Conservation (phyloP, 257 asterid genomes). For the Solanum gandarillasii region DNA sequence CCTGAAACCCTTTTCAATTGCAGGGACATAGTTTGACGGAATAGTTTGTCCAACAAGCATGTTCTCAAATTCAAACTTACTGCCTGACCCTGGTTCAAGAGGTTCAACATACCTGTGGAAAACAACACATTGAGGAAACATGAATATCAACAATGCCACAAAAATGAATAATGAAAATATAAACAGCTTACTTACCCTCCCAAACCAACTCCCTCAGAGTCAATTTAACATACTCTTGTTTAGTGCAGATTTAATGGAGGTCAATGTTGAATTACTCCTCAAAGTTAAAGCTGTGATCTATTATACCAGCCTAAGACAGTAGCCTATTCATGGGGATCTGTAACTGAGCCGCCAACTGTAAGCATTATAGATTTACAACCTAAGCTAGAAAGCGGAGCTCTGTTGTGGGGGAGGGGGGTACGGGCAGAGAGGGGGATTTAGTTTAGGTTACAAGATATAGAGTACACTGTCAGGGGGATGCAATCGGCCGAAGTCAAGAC, state of each 20-base stretch:
- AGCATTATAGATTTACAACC: neutral
- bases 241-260: neutral
- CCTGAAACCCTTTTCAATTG: slow-evolving; percentile 93
- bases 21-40: slow-evolving; percentile 87
- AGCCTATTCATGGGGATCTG: neutral
- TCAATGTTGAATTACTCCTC: neutral
- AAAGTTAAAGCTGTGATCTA: neutral
- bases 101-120: slow-evolving; percentile 72
- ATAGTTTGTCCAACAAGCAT: slow-evolving; percentile 80
- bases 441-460: neutral
- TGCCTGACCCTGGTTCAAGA: slow-evolving; percentile 63
- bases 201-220: neutral
- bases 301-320: neutral
- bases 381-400: neutral
- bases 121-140: slow-evolving; percentile 4
- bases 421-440: neutral
- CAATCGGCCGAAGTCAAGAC: neutral
- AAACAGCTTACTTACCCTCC: neutral
- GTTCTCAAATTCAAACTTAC: slow-evolving; percentile 84
- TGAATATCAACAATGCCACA: neutral
- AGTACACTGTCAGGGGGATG: neutral
- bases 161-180: neutral
- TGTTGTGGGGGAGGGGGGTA: neutral
- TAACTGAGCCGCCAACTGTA: neutral
- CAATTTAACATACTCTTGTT: neutral